Base-by-base conservation (phyloP, 2,329 filamentous ascomycete species). In the Sarocladium strictum region DNA sequence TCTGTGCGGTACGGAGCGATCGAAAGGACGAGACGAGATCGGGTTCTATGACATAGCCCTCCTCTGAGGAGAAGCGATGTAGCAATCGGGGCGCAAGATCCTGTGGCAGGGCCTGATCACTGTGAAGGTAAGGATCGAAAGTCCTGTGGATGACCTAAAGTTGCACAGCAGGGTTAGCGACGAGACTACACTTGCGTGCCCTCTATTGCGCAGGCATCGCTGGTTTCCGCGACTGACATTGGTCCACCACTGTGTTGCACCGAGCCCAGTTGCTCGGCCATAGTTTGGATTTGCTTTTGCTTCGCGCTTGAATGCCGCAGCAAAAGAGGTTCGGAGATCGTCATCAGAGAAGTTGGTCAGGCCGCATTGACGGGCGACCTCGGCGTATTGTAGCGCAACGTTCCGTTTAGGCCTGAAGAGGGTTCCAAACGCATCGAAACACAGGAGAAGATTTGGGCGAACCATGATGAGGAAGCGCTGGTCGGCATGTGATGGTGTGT, bases 361-460 rank as follows among this genome's bases (percentile, higher is more conserved):
- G 2, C 81, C 81, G 62, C 78, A 72, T 53, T 72, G 65, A 17
- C 72, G 64, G 1, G 81, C 83, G 2, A 79, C 70, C 19, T 73
- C 66, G 35, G 67, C 73, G 63, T 87, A 87, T 59, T 84, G 79
- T 53, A 70, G 63, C 4, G 72, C 69, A 7, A 86, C 74, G 1
- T 79, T 68, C 10, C 62, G 61, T 50, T 69, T 75, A 0, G 82
- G 81, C 11, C 65, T 69, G 65, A 84, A 85, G 2, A 87, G 69
- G 0, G 83, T 87, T n/a, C 79, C 81, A 59, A 85, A 86, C 3
- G 83, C 83, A 63, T 87, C 83, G 53, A 86, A 80, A 57, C 80
- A 82, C 1, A 86, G 65, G 1, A 86, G 66, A 2, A 86, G 71
- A 57, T 81, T 51, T 3, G 47, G 47, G 2, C 47, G 47, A 10